phyloP scores from a whole-genome alignment of 2,329 filamentous ascomycete genomes.

The Xylaria hypoxylon region DNA sequence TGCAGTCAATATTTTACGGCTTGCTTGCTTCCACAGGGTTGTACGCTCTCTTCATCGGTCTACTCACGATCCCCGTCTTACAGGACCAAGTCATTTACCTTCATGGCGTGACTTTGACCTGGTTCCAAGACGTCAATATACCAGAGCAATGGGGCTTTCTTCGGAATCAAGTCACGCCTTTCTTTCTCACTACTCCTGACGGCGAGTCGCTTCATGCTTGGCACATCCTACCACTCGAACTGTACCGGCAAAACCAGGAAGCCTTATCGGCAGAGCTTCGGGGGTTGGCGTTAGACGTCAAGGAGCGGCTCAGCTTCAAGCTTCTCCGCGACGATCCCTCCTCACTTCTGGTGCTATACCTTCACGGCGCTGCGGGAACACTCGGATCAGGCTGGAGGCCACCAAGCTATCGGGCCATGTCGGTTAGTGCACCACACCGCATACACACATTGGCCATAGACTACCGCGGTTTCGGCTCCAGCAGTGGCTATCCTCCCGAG shows the following conservation, averaged over 20 bases:
- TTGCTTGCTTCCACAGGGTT: too few relatives aligned
- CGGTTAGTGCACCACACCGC: slow-evolving; percentile 60
- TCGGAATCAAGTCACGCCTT: slow-evolving; percentile 78
- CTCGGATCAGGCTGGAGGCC: slow-evolving; percentile 66
- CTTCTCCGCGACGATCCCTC: slow-evolving; percentile 60
- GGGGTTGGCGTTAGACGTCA: slow-evolving; percentile 53
- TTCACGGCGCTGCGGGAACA: slow-evolving; percentile 69
- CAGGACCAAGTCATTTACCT: slow-evolving; percentile 70
- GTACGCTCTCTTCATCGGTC: slow-evolving; percentile 28
- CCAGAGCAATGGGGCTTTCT: slow-evolving; percentile 79
- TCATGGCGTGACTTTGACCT: slow-evolving; percentile 64
- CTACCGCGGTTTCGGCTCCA: slow-evolving; percentile 70
- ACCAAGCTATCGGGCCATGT: slow-evolving; percentile 67
- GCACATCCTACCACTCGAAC: slow-evolving; percentile 77
- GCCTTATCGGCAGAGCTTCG: slow-evolving; percentile 55
- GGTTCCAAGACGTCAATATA: slow-evolving; percentile 70
- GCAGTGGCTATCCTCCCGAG: slow-evolving; percentile 66
- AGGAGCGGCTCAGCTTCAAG: slow-evolving; percentile 53
- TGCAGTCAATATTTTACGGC: too few relatives aligned
- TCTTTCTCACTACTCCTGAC: slow-evolving; percentile 73
- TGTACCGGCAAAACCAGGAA: slow-evolving; percentile 71
- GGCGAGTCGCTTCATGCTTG: slow-evolving; percentile 77
- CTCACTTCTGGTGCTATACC: slow-evolving; percentile 59
- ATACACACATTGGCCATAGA: slow-evolving; percentile 71
- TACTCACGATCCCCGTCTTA: slow-evolving; percentile 55